A percentile compares a stretch with the other conserved stretches of the same genome.
Conservation (phyloP, 352 stramenopile species). For the Poterioochromonas sp. region DNA sequence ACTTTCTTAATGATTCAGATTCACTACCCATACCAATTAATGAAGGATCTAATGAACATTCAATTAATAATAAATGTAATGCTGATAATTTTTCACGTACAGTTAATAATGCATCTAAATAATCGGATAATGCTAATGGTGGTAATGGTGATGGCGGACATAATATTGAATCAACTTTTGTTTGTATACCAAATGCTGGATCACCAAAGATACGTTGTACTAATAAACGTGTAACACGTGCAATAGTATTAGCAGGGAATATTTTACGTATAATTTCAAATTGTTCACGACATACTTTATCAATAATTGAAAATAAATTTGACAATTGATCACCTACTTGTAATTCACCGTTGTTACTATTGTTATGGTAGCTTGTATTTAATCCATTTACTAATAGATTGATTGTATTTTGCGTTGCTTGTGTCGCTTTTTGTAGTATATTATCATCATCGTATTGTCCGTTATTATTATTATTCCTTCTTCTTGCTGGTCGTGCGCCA, state of each 20-base stretch:
- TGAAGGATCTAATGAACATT: constrained; percentile 14
- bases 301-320: constrained; percentile 10
- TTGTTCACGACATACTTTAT: constrained; percentile 23
- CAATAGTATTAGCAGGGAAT: constrained; percentile 25
- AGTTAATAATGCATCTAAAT: constrained; percentile 32
- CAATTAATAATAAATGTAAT: constrained; percentile 28
- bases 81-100: constrained; percentile 33
- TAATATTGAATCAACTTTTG: constrained; percentile 20
- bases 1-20: neutral
- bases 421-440: neutral
- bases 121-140: constrained; percentile 5
- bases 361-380: neutral
- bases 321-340: constrained; percentile 21
- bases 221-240: constrained; percentile 19
- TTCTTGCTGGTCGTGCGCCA: too few species aligned
- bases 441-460: constrained; percentile 10
- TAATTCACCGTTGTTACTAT: neutral
- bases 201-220: constrained; percentile 35
- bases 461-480: too few species aligned
- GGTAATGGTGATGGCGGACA: neutral
- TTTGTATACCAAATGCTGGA: constrained; percentile 36
- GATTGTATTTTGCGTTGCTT: neutral
- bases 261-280: constrained; percentile 29
- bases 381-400: too few species aligned
- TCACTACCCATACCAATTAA: constrained; percentile 31